phyloP scores from a whole-genome alignment of 1,284 basidiomycete species.

The Phylloboletellus chloephorus region DNA sequence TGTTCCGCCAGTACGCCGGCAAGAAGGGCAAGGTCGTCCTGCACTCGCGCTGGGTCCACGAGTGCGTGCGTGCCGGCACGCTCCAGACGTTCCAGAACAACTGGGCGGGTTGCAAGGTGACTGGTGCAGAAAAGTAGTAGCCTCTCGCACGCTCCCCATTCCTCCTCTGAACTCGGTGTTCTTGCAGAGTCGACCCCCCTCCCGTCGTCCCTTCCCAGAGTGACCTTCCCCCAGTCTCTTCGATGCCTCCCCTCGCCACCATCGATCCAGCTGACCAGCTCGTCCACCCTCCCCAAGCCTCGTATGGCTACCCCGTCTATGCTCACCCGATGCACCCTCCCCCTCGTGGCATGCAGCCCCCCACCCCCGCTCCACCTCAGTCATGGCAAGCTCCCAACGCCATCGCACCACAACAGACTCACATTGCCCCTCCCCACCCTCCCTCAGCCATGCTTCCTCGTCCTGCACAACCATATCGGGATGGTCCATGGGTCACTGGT shows the following conservation, averaged over 20 bases:
- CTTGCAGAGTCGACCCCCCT: slow-evolving; percentile 30
- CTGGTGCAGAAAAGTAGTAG: slow-evolving; percentile 62
- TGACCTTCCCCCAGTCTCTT: slow-evolving; percentile 22
- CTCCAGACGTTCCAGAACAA: slow-evolving; percentile 68
- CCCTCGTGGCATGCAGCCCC: slow-evolving; percentile 42
- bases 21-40: slow-evolving; percentile 77
- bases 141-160: background rate
- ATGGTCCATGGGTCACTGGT: slow-evolving; percentile 45
- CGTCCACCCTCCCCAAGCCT: slow-evolving; percentile 29
- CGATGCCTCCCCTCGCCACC: slow-evolving; percentile 28
- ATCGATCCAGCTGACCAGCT: slow-evolving; percentile 29
- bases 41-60: slow-evolving; percentile 62
- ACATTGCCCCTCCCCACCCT: slow-evolving; percentile 43
- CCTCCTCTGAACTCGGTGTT: slow-evolving; percentile 8
- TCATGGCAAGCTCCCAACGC: slow-evolving; percentile 56
- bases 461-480: slow-evolving; percentile 41
- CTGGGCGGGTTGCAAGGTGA: slow-evolving; percentile 75
- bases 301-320: slow-evolving; percentile 48
- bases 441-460: slow-evolving; percentile 44
- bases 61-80: slow-evolving; percentile 60
- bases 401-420: slow-evolving; percentile 62
- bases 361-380: slow-evolving; percentile 46
- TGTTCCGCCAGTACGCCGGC: slow-evolving; percentile 67
- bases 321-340: slow-evolving; percentile 37
- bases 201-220: slow-evolving; percentile 33